A percentile compares a stretch with the other conserved stretches of the same genome.
Conservation (phyloP, 139 green algal species). For the Parachlorella kessleri region DNA sequence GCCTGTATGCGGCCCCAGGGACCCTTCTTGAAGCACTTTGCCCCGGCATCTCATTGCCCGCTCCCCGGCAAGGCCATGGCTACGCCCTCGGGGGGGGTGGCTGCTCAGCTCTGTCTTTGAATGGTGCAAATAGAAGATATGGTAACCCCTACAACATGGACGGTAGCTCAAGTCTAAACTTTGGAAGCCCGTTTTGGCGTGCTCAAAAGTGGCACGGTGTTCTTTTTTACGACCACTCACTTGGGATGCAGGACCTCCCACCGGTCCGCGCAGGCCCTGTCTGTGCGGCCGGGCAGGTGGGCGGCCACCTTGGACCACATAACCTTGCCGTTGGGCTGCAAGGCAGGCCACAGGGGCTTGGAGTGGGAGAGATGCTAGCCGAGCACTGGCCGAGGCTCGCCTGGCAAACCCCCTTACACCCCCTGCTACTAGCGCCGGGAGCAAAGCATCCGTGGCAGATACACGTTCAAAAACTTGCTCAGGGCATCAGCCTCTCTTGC, state of each 20-base stretch:
- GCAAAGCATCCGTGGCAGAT: not conserved
- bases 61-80: not conserved
- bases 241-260: not conserved
- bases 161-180: no score
- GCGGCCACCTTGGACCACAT: constrained; percentile 36
- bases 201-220: no score
- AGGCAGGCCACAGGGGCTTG: not conserved
- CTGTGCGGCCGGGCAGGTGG: constrained; percentile 30
- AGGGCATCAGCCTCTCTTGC: no score
- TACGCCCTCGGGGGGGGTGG: not conserved
- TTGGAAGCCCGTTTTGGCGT: no score
- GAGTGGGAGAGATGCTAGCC: not conserved
- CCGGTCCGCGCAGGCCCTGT: constrained; percentile 26
- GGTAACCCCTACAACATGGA: no score
- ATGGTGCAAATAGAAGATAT: no score
- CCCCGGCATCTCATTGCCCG: not conserved
- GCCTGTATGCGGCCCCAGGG: no score
- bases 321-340: constrained; percentile 23
- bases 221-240: no score
- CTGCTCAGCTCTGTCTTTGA: no score
- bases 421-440: not conserved
- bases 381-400: not conserved
- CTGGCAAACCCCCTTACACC: not conserved
- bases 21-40: no score
- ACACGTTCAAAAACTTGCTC: no score